Base-by-base conservation (phyloP, 768 basidiomycete species). In the Termitomyces sp. region DNA sequence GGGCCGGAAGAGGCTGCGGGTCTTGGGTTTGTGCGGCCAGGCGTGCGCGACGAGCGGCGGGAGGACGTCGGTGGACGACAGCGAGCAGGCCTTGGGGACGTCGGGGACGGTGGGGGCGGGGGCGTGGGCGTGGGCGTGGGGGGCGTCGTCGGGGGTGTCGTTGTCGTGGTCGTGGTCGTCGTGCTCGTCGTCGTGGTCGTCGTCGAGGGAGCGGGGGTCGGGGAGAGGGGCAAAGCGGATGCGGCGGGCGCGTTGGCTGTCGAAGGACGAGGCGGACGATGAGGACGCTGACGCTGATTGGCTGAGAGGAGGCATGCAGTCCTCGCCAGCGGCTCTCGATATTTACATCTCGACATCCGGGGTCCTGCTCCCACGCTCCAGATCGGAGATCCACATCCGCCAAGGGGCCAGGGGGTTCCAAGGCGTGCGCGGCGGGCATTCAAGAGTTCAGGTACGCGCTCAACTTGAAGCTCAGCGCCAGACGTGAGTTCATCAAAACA, bases 191-290 rank as follows among this genome's bases (percentile, higher is more conserved):
- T 73, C 76, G 65, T 76, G 71, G 59, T 76, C 76, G 26, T 67
- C 69, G 57, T 74, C 66, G 61, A 73, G 60, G 58, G 82, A 77
- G 23, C 82, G 76, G 1, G 89, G 88, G 62, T 89, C 87, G 1
- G 93, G 93, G 17, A 94, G 80, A 1, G 93, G 93, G 0, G 93
- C 92, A 60, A 94, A 94, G 58, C 89, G 82, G 57, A 94, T 93
- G 47, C 73, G 71, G 23, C 62, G 57, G 9, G 38, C 14, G 3
- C 40, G 23, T 23, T 23, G 23, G 23, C 23, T 23, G 23, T 23
- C 5, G n/a, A 57, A 23, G 48, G 57, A 57, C 23, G 54, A 59
- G 0, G 51, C 43, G 1, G 62, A 63, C 31, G 61, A 62, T 17
- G 62, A 63, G 8, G 60, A 55, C 15, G 64, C 37, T 7, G 62